These are phyloP conservation scores for Zhuliangozyma blackwelliae DNA, from an alignment of 1,139 yeast species.

Conservation along the genomic window DNA sequence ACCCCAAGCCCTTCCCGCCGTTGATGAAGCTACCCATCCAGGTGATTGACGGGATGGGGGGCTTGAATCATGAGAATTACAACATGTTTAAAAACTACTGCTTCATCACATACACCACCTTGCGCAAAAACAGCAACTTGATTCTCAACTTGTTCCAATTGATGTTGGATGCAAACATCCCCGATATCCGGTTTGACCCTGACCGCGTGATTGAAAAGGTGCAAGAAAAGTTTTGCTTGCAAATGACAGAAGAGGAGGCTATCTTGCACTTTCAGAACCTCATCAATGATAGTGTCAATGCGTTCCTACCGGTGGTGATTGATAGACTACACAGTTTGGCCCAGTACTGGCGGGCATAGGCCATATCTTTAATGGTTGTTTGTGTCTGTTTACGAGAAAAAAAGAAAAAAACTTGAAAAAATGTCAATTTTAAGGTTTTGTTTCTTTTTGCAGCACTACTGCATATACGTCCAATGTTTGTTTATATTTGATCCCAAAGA, in stretches of 20 bases:
- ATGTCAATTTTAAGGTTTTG: neutral
- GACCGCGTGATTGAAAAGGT: slow-evolving; percentile 81
- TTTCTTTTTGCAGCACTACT: neutral
- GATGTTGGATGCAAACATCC: slow-evolving; percentile 92
- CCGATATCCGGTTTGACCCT: slow-evolving; percentile 74
- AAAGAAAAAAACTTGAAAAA: too few relatives aligned
- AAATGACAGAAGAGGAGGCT: slow-evolving; percentile 93
- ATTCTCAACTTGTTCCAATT: slow-evolving; percentile 86
- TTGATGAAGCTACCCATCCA: slow-evolving; percentile 96
- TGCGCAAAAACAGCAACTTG: slow-evolving; percentile 84
- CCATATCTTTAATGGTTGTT: neutral
- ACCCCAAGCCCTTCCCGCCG: slow-evolving; percentile 98
- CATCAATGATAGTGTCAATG: slow-evolving; percentile 91
- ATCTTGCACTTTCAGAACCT: slow-evolving; percentile 88
- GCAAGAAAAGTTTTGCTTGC: slow-evolving; percentile 88
- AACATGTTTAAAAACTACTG: slow-evolving; percentile 87
- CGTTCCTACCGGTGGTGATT: slow-evolving; percentile 89
- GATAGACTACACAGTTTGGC: slow-evolving; percentile 94
- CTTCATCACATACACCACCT: slow-evolving; percentile 87
- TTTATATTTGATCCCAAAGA: neutral
- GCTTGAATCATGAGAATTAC: slow-evolving; percentile 78
- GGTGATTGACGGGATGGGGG: slow-evolving; percentile 97
- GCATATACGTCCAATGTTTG: neutral
- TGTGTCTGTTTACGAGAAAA: neutral
- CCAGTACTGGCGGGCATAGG: slow-evolving; percentile 90